phyloP scores from a whole-genome alignment of 176 grass and related monocot genomes.

The Triticum urartu region DNA sequence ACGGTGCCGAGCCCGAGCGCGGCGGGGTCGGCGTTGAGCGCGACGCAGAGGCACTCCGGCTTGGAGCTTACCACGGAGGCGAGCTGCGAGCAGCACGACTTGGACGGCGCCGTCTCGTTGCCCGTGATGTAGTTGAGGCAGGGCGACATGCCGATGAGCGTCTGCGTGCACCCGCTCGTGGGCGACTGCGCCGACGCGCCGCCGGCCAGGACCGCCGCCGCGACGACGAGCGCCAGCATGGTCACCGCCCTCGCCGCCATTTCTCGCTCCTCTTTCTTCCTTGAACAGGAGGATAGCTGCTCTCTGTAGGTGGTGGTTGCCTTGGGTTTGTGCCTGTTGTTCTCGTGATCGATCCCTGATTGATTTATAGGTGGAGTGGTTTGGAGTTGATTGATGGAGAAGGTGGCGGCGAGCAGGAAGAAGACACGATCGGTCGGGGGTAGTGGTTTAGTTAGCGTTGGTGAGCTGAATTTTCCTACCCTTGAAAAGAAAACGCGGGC shows the following conservation, averaged over 20 bases:
- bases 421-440: not conserved
- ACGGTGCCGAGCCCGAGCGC: constrained; percentile 57
- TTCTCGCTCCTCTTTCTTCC: not conserved
- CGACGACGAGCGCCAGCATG: not conserved
- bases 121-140: constrained; percentile 84
- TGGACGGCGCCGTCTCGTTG: constrained; percentile 50
- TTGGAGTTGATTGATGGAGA: not conserved
- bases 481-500: not conserved
- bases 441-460: constrained; percentile 1
- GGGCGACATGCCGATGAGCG: constrained; percentile 59
- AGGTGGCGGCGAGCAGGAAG: not conserved
- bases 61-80: constrained; percentile 43
- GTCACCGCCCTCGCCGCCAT: constrained; percentile 19
- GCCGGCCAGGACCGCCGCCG: not conserved
- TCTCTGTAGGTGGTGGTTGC: not conserved
- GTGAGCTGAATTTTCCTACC: constrained; percentile 9
- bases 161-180: constrained; percentile 44
- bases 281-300: not conserved
- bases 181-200: constrained; percentile 49
- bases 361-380: constrained; percentile 22
- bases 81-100: constrained; percentile 69
- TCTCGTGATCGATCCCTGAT: not conserved
- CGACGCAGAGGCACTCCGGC: constrained; percentile 75
- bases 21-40: constrained; percentile 46
- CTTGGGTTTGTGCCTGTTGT: not conserved